phyloP scores from a whole-genome alignment of 2,329 filamentous ascomycete species.

The Aspergillus felis region DNA sequence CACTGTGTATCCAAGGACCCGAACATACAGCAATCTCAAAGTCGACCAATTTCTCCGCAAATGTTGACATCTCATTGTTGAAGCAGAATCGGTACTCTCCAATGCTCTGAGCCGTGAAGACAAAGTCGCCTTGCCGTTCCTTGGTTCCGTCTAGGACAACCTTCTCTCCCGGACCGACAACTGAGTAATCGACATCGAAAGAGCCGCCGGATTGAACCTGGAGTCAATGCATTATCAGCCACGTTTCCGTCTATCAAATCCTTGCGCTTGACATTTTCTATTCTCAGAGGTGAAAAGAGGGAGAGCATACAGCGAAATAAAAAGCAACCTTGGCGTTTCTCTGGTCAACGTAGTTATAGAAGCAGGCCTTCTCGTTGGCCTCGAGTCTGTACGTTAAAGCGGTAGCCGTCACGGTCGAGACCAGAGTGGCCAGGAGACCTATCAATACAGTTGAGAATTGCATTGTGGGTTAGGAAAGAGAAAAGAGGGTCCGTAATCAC shows the following conservation, averaged over 20 bases:
- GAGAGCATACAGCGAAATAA: constrained; percentile 83
- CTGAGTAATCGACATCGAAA: constrained; percentile 93
- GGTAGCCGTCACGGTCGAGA: constrained; percentile 73
- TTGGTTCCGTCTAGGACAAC: constrained; percentile 81
- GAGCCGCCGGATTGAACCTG: constrained; percentile 97
- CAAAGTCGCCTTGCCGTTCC: constrained; percentile 93
- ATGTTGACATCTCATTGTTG: constrained; percentile 97
- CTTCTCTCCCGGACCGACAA: constrained; percentile 76
- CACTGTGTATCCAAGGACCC: not conserved
- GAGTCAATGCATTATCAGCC: not conserved
- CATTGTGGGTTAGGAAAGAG: constrained; percentile 48
- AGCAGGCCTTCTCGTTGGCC: constrained; percentile 93
- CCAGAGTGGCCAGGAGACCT: constrained; percentile 67
- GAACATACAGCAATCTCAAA: constrained; percentile 85
- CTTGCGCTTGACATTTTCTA: not conserved
- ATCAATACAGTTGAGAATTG: constrained; percentile 59
- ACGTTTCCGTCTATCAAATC: not conserved
- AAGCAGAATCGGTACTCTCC: constrained; percentile 98
- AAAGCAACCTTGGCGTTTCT: constrained; percentile 88
- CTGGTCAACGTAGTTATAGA: constrained; percentile 77
- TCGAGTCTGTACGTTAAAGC: constrained; percentile 89
- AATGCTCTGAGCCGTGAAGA: constrained; percentile 83
- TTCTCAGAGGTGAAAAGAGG: not conserved
- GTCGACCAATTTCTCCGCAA: constrained; percentile 95
- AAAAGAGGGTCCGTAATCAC: constrained; percentile 12